phyloP scores from a whole-genome alignment of 2,329 filamentous ascomycete species.

The Botrytis pseudocinerea region DNA sequence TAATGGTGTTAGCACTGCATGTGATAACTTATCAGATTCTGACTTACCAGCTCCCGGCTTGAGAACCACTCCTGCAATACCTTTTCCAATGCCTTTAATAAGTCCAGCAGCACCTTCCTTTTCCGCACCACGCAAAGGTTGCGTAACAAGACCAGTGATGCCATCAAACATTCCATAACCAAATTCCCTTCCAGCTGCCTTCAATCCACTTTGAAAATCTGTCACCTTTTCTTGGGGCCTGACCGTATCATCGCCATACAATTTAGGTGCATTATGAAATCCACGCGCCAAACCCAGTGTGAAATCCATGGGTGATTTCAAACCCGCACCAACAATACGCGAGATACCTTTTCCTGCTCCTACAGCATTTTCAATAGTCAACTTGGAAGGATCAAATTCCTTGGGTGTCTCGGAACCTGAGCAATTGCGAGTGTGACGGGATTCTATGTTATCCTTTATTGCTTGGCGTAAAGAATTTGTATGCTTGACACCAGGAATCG shows the following conservation, averaged over 20 bases:
- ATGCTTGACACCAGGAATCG: slow-evolving; percentile 21
- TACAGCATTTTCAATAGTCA: slow-evolving; percentile 55
- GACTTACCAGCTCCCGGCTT: slow-evolving; percentile 77
- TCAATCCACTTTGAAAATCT: slow-evolving; percentile 72
- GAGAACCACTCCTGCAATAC: slow-evolving; percentile 75
- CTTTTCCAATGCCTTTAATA: slow-evolving; percentile 78
- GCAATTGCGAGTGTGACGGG: slow-evolving; percentile 15
- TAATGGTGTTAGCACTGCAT: slow-evolving; percentile 22
- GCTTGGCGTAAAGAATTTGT: slow-evolving; percentile 38
- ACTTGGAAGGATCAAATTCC: slow-evolving; percentile 33
- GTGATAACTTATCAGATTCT: neutral
- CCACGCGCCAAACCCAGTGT: slow-evolving; percentile 79
- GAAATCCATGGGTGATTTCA: slow-evolving; percentile 83
- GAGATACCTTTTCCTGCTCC: slow-evolving; percentile 62
- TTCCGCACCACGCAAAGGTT: slow-evolving; percentile 69
- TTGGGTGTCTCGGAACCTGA: slow-evolving; percentile 33
- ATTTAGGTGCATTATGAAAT: slow-evolving; percentile 81
- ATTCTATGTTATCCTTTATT: slow-evolving; percentile 36
- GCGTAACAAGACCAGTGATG: slow-evolving; percentile 76
- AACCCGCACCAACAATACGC: slow-evolving; percentile 71
- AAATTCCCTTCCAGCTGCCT: slow-evolving; percentile 76
- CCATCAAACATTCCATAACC: slow-evolving; percentile 79
- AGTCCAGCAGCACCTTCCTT: slow-evolving; percentile 67
- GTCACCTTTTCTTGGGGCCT: slow-evolving; percentile 78
- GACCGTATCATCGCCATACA: slow-evolving; percentile 84